Conservation (phyloP, 208 protist genomes). For the Phytomonas francai region DNA sequence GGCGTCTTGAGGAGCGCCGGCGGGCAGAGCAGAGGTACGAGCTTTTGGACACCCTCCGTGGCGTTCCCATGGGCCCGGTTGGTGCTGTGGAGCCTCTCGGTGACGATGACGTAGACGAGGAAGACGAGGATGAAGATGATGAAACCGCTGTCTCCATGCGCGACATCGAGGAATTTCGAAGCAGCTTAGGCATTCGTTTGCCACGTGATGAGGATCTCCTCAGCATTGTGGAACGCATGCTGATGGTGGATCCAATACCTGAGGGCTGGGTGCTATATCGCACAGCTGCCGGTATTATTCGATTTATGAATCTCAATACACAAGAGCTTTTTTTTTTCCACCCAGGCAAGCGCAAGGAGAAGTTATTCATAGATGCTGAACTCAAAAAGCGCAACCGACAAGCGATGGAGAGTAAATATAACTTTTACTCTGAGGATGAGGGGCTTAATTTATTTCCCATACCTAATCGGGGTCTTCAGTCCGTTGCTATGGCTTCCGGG, state of each 20-base stretch:
- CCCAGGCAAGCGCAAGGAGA: constrained; percentile 56
- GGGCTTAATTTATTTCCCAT: constrained; percentile 7
- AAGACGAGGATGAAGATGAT: constrained; percentile 58
- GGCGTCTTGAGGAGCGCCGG: constrained; percentile 59
- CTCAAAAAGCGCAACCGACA: constrained; percentile 61
- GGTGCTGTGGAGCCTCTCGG: constrained; percentile 35
- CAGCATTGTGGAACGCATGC: constrained; percentile 71
- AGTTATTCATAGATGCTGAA: constrained; percentile 54
- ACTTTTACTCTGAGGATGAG: constrained; percentile 60
- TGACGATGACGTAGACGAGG: constrained; percentile 41
- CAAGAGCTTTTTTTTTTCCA: constrained; percentile 86
- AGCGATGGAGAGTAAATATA: constrained; percentile 69
- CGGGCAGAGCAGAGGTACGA: constrained; percentile 68
- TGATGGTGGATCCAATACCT: constrained; percentile 75
- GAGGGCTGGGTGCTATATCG: constrained; percentile 87
- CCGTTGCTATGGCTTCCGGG: constrained; percentile 8
- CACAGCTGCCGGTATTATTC: constrained; percentile 75
- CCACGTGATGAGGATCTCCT: constrained; percentile 83
- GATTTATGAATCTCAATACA: constrained; percentile 87
- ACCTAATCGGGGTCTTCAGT: not conserved
- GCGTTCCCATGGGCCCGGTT: constrained; percentile 21
- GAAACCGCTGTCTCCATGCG: constrained; percentile 56
- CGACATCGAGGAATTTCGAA: constrained; percentile 85
- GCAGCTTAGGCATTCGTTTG: constrained; percentile 70
- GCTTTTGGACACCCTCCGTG: constrained; percentile 52